Conservation (phyloP, 257 asterid genomes). For the Cruciata laevipes region DNA sequence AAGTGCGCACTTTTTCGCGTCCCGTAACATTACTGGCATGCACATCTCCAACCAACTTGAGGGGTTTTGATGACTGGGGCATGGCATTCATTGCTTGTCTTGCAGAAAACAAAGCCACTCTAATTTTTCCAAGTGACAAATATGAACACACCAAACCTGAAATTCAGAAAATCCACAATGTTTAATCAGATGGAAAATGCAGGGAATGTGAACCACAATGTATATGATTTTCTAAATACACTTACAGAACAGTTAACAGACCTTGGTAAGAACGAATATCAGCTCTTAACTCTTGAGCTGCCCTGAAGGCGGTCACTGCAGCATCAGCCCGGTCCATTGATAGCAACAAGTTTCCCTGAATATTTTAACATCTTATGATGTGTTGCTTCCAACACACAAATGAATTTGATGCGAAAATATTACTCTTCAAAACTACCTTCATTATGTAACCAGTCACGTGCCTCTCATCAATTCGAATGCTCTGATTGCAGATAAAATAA, state of each 20-base stretch:
- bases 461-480: conserved; percentile 88
- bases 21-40: conserved; percentile 91
- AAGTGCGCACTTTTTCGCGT: conserved; percentile 65
- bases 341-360: conserved; percentile 82
- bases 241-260: conserved; percentile 10
- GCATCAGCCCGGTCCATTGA: conserved; percentile 87
- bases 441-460: conserved; percentile 81
- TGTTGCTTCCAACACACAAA: not conserved
- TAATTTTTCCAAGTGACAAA: conserved; percentile 76
- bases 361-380: conserved; percentile 6
- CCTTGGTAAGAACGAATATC: conserved; percentile 99
- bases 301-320: conserved; percentile 74
- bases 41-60: conserved; percentile 95
- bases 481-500: conserved; percentile 39
- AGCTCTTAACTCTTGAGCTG: conserved; percentile 93
- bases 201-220: not conserved
- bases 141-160: conserved; percentile 89
- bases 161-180: conserved; percentile 8
- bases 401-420: not conserved
- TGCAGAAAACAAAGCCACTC: conserved; percentile 89
- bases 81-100: conserved; percentile 98
- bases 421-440: conserved; percentile 52
- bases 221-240: not conserved
- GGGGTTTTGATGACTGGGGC: conserved; percentile 97
- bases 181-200: conserved; percentile 4